Conservation (phyloP, 2,329 filamentous ascomycete genomes). For the Hypoxylon sp. region DNA sequence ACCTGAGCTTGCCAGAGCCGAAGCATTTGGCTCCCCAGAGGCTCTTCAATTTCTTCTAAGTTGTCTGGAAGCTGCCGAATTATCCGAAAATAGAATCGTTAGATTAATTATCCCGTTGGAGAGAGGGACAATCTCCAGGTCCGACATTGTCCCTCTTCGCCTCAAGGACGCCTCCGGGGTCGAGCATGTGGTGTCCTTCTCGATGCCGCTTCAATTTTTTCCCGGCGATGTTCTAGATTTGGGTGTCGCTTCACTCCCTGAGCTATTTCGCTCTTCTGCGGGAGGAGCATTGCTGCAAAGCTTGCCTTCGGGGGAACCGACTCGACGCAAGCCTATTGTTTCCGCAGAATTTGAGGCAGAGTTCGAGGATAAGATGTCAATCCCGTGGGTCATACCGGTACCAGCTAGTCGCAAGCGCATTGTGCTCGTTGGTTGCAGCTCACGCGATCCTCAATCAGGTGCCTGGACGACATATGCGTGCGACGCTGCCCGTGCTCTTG, state of each 20-base stretch:
- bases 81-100: conserved; percentile 21
- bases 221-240: conserved; percentile 29
- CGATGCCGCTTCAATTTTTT: conserved; percentile 44
- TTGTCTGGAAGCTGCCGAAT: conserved; percentile 41
- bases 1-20: conserved; percentile 14
- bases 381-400: conserved; percentile 42
- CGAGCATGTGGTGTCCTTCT: conserved; percentile 43
- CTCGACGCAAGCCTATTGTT: conserved; percentile 2
- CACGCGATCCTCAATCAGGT: conserved; percentile 47
- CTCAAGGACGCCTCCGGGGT: conserved; percentile 45
- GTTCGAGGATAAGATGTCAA: conserved; percentile 45
- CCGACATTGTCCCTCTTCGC: conserved; percentile 49
- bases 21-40: conserved; percentile 37
- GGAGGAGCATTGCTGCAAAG: conserved; percentile 45
- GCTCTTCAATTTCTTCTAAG: conserved; percentile 42
- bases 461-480: conserved; percentile 49
- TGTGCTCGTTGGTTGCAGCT: conserved; percentile 49
- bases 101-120: conserved; percentile 47
- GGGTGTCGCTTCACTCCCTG: conserved; percentile 34
- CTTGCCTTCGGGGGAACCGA: not conserved
- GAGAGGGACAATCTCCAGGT: conserved; percentile 44
- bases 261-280: conserved; percentile 45
- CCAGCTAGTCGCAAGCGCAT: conserved; percentile 45
- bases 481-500: conserved; percentile 45
- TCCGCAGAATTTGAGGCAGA: conserved; percentile 43